Conservation (phyloP, 768 basidiomycete species). For the Collybiopsis confluens region DNA sequence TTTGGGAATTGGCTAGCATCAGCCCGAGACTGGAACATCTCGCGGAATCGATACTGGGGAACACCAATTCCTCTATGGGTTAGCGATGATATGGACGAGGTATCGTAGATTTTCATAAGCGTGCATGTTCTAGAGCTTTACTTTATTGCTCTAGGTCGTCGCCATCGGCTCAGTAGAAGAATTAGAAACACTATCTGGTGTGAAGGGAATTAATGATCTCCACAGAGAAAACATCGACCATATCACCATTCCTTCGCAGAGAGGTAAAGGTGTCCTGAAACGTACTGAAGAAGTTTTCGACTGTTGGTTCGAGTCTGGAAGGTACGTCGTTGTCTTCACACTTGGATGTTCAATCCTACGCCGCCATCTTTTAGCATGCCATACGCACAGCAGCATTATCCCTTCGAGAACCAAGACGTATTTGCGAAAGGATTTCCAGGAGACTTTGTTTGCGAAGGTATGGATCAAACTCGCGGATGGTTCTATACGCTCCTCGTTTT, state of each 20-base stretch:
- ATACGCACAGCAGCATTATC: slow-evolving; percentile 95
- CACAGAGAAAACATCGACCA: slow-evolving; percentile 95
- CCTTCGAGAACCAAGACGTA: slow-evolving; percentile 91
- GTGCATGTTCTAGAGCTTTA: not conserved
- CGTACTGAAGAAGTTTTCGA: slow-evolving; percentile 98
- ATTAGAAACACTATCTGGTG: slow-evolving; percentile 81
- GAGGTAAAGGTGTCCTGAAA: slow-evolving; percentile 81
- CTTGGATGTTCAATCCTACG: not conserved
- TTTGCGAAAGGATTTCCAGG: slow-evolving; percentile 89
- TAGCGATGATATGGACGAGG: slow-evolving; percentile 90
- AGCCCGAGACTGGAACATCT: slow-evolving; percentile 99
- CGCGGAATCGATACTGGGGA: slow-evolving; percentile 99
- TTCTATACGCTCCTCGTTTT: slow-evolving; percentile 97
- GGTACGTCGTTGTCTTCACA: slow-evolving; percentile 40
- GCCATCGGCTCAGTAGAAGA: slow-evolving; percentile 86
- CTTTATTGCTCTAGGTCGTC: slow-evolving; percentile 53
- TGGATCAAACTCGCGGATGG: slow-evolving; percentile 99
- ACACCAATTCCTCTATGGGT: slow-evolving; percentile 97
- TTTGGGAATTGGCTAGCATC: slow-evolving; percentile 98
- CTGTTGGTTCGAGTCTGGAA: slow-evolving; percentile 99
- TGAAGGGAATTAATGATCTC: slow-evolving; percentile 79
- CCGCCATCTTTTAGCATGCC: slow-evolving; percentile 72
- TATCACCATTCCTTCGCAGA: slow-evolving; percentile 90
- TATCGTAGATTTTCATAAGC: slow-evolving; percentile 19
- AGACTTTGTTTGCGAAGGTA: slow-evolving; percentile 96